Base-by-base conservation (phyloP, 169 alveolate genomes). In the Plasmodium malariae region DNA sequence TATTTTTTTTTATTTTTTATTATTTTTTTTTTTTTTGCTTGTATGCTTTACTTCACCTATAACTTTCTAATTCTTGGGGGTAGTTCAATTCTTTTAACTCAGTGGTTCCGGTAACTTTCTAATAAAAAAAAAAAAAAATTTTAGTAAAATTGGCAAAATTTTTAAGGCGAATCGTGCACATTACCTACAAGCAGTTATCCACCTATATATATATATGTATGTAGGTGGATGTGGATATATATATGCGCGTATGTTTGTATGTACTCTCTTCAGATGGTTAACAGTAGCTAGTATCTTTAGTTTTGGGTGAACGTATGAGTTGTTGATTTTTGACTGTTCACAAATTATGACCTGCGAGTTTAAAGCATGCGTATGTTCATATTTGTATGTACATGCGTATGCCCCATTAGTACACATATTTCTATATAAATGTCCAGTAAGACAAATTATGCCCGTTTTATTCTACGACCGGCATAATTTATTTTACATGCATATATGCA, bases 201-300 rank as follows among this genome's bases (percentile, higher is more conserved):
- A n/a, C n/a, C n/a, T n/a, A n/a, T n/a, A n/a, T n/a, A n/a, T n/a
- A n/a, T n/a, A n/a, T n/a, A n/a, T n/a, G n/a, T n/a, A 73, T 32
- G 30, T 30, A 1, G 40, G 36, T 11, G 24, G 51, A 32, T 54
- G 36, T 17, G 28, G 14, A 55, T 9, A n/a, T 54, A 21, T 73
- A 12, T 48, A n/a, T 32, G 32, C 11, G n/a, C 1, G 3, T 28
- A 49, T 6, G 6, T 72, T n/a, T 34, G 14, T 30, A n/a, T 3
- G 59, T 67, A 80, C 90, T 70, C 68, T 80, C 40, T 80, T 67
- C 80, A 80, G 21, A 48, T 80, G 90, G 59, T 80, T 80, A n/a
- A 80, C 90, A 36, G 12, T 55, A 21, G 28, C 83, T 60, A 80
- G 24, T 26, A 48, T 28, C 51, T 80, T 80, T 59, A 80, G 19